These are phyloP conservation scores for Karstenula rhodostoma DNA, from an alignment of 2,329 filamentous ascomycete species.

Conservation along the genomic window DNA sequence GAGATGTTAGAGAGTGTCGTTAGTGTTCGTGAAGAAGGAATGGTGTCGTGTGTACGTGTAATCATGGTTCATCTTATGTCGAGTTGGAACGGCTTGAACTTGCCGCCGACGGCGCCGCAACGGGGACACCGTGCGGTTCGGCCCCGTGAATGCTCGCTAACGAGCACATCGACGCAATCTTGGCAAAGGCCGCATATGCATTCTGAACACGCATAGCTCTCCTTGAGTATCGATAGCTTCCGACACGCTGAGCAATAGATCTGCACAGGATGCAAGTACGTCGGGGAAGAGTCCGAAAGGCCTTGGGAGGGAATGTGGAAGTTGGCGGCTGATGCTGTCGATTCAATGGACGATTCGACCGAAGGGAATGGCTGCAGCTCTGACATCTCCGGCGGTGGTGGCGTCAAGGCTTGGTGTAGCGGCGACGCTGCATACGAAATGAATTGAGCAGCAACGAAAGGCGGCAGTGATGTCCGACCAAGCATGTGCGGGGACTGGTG, in stretches of 20 bases:
- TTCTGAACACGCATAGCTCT: conserved; percentile 93
- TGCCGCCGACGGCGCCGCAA: conserved; percentile 79
- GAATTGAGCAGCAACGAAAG: conserved; percentile 60
- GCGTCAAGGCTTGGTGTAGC: conserved; percentile 87
- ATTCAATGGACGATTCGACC: conserved; percentile 79
- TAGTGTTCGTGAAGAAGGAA: conserved; percentile 14
- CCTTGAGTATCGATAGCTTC: conserved; percentile 76
- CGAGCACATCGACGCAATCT: conserved; percentile 83
- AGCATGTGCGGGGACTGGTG: conserved; percentile 60
- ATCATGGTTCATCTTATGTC: conserved; percentile 72
- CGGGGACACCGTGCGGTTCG: conserved; percentile 76
- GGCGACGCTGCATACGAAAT: conserved; percentile 86
- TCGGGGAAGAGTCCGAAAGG: conserved; percentile 68
- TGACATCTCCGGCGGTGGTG: conserved; percentile 64
- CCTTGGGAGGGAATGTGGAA: conserved; percentile 65
- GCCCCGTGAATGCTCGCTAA: conserved; percentile 75
- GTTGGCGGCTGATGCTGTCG: conserved; percentile 74
- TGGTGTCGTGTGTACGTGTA: neutral
- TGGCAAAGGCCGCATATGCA: conserved; percentile 94
- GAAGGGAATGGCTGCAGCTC: conserved; percentile 80
- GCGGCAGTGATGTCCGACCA: conserved; percentile 69
- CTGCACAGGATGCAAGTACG: conserved; percentile 65
- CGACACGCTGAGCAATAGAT: conserved; percentile 94
- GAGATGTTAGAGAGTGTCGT: conserved; percentile 1
- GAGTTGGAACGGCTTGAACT: conserved; percentile 85